Conservation (phyloP, 768 basidiomycete genomes). For the Suillus luteus region DNA sequence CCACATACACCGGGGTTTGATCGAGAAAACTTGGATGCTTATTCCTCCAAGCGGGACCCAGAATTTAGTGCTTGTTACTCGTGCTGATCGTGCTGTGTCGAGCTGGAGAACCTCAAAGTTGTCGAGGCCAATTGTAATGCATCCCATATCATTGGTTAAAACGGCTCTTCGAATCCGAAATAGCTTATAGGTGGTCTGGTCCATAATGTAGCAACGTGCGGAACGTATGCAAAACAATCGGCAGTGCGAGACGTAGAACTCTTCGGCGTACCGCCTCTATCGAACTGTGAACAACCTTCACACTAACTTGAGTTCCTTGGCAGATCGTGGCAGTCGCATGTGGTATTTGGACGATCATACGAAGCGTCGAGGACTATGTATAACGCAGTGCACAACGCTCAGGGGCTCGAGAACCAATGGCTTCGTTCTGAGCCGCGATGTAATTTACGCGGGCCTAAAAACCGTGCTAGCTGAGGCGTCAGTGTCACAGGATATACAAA, state of each 20-base stretch:
- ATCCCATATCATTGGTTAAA: neutral
- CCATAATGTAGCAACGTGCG: neutral
- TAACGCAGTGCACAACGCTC: neutral
- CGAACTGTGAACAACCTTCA: neutral
- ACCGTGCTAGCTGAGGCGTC: neutral
- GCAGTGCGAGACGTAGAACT: neutral
- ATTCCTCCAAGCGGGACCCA: neutral
- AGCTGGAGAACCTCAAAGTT: neutral
- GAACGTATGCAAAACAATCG: neutral
- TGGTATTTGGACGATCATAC: neutral
- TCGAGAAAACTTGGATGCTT: neutral
- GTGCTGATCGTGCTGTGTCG: neutral
- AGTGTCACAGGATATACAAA: neutral
- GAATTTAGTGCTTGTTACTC: neutral
- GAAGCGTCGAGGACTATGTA: conserved; percentile 1
- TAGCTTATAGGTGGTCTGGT: neutral
- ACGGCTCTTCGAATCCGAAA: neutral
- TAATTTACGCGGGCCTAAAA: neutral
- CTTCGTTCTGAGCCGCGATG: neutral
- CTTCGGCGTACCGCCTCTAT: neutral
- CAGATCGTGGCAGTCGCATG: neutral
- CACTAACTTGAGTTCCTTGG: neutral
- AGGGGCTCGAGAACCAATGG: conserved; percentile 1
- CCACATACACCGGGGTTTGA: neutral
- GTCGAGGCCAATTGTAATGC: neutral